Evolutionary conservation across 257 asterid genomes (phyloP), one percentile per base, ranked within the genome.

Genomic region (Solanum stenotomum): DNA sequence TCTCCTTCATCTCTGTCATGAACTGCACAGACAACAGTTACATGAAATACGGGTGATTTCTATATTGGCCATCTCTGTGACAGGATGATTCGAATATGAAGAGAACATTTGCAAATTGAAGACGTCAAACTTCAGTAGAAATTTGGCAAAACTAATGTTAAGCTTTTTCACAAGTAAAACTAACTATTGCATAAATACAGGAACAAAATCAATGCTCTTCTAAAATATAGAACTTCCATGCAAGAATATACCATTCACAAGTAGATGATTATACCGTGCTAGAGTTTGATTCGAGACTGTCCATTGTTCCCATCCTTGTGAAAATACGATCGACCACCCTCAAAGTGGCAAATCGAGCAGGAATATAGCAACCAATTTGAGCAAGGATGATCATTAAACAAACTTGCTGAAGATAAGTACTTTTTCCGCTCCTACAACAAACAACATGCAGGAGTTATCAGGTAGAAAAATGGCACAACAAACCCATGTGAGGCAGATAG

Each of bases 1-100:
- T 95, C 93, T 97, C 99, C 88, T 94, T 97, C 99, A 96, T 97
- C 95, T 97, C 99, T 78, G 97, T 97, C 99, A 97, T 97, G 88
- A 96, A 97, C 99, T 97, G 94, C 91, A 92, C 12, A 86, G 89
- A 44, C 83, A 88, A 89, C 29, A 59, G 65, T 86, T 46, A 61
- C 79, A 42, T 52, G 61, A 56, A 63, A 87, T 10, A 77, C 13
- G 13, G 70, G 70, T 82, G 44, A 82, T 29, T 82, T 82, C 29
- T 82, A 18, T 49, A 31, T 49, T 6, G n/a, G 61, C 37, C 13
- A 25, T 40, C 63, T 46, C 29, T 0, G 5, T 31, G 11, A 82
- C 29, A 29, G 10, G 85, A 82, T 20, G 70, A 29, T 27, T 49
- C 44, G 1, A 49, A 29, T 81, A 44, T 82, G 22, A 46, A 82